Evolutionary conservation across 495 filamentous ascomycete genomes (phyloP).

Genomic region (Neurospora sp.): DNA sequence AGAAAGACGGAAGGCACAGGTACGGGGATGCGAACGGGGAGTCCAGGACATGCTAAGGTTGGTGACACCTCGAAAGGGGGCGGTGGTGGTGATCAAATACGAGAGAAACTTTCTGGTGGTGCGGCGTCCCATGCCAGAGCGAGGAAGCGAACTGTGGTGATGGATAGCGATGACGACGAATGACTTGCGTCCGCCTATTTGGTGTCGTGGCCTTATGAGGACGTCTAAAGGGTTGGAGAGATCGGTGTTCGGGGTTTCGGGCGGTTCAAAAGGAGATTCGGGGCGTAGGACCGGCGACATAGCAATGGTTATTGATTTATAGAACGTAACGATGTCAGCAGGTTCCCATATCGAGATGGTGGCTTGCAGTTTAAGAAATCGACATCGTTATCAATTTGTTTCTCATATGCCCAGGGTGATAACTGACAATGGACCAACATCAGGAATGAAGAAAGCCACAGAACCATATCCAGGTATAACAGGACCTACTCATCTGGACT

Average conservation of each 20-base stretch:
- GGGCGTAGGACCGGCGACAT: not conserved
- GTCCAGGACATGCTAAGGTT: constrained; percentile 3
- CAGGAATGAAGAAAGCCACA: not conserved
- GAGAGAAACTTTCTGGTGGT: not conserved
- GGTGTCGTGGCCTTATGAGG: not conserved
- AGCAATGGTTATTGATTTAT: not conserved
- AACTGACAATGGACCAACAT: not conserved
- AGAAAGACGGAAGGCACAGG: not conserved
- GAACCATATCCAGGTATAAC: not conserved
- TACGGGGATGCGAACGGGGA: not conserved
- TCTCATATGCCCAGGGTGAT: not conserved
- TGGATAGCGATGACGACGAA: constrained; percentile 2
- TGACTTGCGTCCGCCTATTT: not conserved
- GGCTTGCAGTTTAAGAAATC: not conserved
- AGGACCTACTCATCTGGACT: not conserved
- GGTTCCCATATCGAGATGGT: not conserved
- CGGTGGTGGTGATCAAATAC: not conserved
- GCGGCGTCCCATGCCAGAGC: not conserved
- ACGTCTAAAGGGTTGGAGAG: not conserved
- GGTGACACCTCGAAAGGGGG: not conserved
- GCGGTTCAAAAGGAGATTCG: not conserved
- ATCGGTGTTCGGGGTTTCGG: not conserved
- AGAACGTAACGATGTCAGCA: not conserved
- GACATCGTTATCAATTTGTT: not conserved
- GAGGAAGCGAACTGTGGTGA: not conserved